Percentiles rank a stretch among this genome's conserved stretches.
Evolutionary conservation across 108 stramenopile genomes (phyloP).

Genomic region (Aurantiochytrium sp.): DNA sequence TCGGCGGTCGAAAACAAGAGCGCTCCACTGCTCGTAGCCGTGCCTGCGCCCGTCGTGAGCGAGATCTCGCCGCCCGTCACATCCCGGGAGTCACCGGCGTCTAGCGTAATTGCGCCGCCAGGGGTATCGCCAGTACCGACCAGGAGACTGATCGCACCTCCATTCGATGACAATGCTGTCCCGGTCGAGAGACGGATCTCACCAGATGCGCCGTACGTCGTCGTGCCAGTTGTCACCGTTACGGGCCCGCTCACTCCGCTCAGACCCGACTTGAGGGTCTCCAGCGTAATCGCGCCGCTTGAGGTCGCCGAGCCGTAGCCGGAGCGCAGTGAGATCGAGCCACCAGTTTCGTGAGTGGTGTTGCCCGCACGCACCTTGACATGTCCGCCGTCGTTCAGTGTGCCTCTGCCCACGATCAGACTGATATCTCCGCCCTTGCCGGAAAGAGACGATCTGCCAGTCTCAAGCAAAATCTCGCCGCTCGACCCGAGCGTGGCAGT

Average conservation of each 20-base stretch:
- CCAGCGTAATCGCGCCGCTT: constrained; percentile 34
- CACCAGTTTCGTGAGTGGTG: constrained; percentile 34
- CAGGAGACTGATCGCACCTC: constrained; percentile 43
- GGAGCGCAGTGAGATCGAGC: constrained; percentile 25
- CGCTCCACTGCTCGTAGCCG: constrained; percentile 40
- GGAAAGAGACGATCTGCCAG: constrained; percentile 27
- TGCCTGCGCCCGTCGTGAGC: constrained; percentile 1
- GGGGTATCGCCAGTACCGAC: constrained; percentile 41
- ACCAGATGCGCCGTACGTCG: constrained; percentile 43
- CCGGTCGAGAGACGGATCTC: constrained; percentile 44
- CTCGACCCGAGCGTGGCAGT: constrained; percentile 37
- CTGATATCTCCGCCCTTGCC: constrained; percentile 42
- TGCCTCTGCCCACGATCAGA: constrained; percentile 45
- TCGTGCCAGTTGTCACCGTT: constrained; percentile 42
- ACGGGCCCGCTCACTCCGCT: constrained; percentile 43
- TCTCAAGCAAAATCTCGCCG: constrained; percentile 40
- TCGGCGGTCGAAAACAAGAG: constrained; percentile 37
- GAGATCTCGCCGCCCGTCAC: constrained; percentile 34
- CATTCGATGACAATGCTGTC: constrained; percentile 35
- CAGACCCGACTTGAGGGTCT: constrained; percentile 41
- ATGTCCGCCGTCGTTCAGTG: constrained; percentile 43
- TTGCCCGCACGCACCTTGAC: neutral
- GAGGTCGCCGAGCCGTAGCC: constrained; percentile 36
- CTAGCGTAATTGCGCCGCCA: neutral
- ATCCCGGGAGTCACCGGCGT: neutral